phyloP scores from a whole-genome alignment of 108 stramenopile genomes.

The Aureococcus anophagefferens region DNA sequence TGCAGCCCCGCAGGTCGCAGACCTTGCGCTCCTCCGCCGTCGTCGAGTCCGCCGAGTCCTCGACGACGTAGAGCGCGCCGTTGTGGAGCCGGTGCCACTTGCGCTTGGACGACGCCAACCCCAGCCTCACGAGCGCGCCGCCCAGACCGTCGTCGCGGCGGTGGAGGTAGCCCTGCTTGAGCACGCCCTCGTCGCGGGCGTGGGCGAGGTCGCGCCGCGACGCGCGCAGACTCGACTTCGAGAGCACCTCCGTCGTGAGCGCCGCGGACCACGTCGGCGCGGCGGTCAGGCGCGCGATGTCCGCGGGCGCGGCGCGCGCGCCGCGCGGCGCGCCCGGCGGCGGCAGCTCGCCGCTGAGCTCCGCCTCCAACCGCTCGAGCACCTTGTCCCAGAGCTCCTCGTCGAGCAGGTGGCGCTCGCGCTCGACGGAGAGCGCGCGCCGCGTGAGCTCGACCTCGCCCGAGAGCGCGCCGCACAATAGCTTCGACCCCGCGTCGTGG shows the following conservation, averaged over 20 bases:
- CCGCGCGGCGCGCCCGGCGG: slow-evolving; percentile 22
- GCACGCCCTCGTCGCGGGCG: slow-evolving; percentile 23
- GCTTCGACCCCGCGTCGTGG: not conserved
- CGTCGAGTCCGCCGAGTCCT: slow-evolving; percentile 9
- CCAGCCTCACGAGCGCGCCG: slow-evolving; percentile 1
- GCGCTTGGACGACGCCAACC: slow-evolving; percentile 7
- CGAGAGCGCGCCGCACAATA: too few species aligned
- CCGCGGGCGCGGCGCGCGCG: slow-evolving; percentile 17
- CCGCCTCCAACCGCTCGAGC: slow-evolving; percentile 21
- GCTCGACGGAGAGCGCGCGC: slow-evolving; percentile 17
- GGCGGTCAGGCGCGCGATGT: slow-evolving; percentile 7
- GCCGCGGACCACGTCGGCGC: slow-evolving; percentile 18
- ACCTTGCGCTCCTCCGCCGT: not conserved
- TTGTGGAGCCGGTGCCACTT: slow-evolving; percentile 21
- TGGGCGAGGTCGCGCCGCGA: slow-evolving; percentile 19
- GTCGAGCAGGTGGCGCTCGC: slow-evolving; percentile 12
- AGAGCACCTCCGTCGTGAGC: slow-evolving; percentile 26
- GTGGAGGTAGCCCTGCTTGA: slow-evolving; percentile 28
- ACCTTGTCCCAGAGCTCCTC: slow-evolving; percentile 19
- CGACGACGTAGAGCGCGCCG: slow-evolving; percentile 14
- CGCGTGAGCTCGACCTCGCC: slow-evolving; percentile 7
- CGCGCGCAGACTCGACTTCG: slow-evolving; percentile 8
- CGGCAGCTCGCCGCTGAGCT: slow-evolving; percentile 22
- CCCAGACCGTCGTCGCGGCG: not conserved
- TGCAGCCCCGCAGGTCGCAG: not conserved